Evolutionary conservation across 306 rosid genomes (phyloP), one percentile per base, ranked within the genome.

Genomic region (Rosa multiflora): DNA sequence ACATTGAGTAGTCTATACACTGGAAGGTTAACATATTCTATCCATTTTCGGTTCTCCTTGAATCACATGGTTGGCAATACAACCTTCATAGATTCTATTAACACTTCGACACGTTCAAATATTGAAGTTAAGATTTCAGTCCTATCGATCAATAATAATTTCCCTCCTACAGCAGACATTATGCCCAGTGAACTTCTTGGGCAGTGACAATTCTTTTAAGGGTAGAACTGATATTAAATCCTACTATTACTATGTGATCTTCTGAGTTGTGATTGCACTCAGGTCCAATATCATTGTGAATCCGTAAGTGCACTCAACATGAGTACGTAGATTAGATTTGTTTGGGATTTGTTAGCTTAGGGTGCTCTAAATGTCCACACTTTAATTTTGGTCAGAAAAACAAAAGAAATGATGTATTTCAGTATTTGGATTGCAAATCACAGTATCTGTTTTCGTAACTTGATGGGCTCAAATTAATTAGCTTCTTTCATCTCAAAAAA

Each of bases 281-380:
- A 13, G 66, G 66, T 59, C 37, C 37, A 23, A 23, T 75, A 56
- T 42, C 40, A 5, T 59, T 23, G 11, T 52, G 40, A 48, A 5
- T 51, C 32, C 18, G 23, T 29, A 20, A 15, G 49, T 55, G 67
- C 23, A 0, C 20, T 53, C 18, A 20, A 18, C 21, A 8, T 51
- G 44, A 13, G 74, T n/a, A n/a, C n/a, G n/a, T 71, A 71, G 15
- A 21, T 75, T 62, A 71, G 15, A 21, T 75, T 62, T 15, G 8
- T 17, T 40, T 8, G 59, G 29, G 10, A 46, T 62, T 75, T 32
- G 0, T 7, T 8, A 56, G 62, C 12, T 56, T 56, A 56, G 29
- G 62, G 12, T 55, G 61, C n/a, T n/a, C 62, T 18, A 8, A n/a
- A 23, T 56, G 62, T 10, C 42, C 3, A 14, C 53, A 59, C 40